Evolutionary conservation across 2,329 filamentous ascomycete genomes (phyloP).

Genomic region (Cladophialophora bantiana): DNA sequence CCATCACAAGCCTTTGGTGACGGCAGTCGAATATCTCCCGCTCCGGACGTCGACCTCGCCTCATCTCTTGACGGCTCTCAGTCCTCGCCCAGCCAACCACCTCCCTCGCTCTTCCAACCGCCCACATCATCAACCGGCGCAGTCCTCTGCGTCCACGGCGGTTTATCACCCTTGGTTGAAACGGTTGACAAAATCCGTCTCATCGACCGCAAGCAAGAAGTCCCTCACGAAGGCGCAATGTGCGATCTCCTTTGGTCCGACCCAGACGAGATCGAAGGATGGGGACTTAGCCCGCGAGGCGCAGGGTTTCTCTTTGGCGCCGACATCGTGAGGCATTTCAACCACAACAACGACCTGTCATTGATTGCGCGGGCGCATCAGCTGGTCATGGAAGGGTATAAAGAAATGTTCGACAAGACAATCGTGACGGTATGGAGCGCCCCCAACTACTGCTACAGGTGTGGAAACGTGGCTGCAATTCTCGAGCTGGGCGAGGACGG

Average conservation of each 20-base stretch:
- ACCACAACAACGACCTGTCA: conserved; percentile 89
- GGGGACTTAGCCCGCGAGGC: conserved; percentile 91
- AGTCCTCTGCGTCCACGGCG: conserved; percentile 94
- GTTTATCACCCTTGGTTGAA: conserved; percentile 88
- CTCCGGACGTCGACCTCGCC: conserved; percentile 44
- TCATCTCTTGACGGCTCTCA: conserved; percentile 66
- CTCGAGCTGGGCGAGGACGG: conserved; percentile 76
- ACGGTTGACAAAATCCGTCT: conserved; percentile 94
- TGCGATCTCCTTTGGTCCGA: conserved; percentile 98
- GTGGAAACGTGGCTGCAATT: conserved; percentile 94
- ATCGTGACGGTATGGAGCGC: conserved; percentile 99
- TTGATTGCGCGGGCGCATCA: conserved; percentile 95
- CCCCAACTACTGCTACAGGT: conserved; percentile 95
- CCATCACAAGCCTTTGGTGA: conserved; percentile 19
- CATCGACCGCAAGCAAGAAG: conserved; percentile 95
- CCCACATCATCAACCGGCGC: conserved; percentile 70
- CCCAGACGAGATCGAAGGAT: conserved; percentile 96
- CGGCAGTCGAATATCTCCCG: conserved; percentile 40
- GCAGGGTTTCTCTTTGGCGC: conserved; percentile 95
- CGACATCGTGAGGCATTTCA: conserved; percentile 95
- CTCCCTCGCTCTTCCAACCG: conserved; percentile 49
- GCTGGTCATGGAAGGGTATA: conserved; percentile 98
- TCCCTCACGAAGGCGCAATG: conserved; percentile 98
- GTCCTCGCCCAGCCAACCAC: conserved; percentile 74
- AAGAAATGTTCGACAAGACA: conserved; percentile 96